Base-by-base conservation (phyloP, 805 yeast species). In the Zygotorulaspora sp. region DNA sequence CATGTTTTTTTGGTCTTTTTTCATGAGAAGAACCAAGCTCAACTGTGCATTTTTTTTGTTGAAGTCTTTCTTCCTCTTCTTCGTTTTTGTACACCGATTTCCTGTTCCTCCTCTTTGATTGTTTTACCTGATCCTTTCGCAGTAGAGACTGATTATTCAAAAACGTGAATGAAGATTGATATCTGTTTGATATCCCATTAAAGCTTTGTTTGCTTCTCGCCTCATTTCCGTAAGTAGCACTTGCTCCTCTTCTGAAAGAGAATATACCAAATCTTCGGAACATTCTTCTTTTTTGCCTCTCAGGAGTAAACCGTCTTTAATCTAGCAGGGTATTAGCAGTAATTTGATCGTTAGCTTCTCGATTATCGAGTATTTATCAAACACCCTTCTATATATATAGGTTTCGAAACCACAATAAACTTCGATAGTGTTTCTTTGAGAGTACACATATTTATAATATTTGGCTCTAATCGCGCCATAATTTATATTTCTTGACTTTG, bases 91-190 rank as follows among this genome's bases (percentile, higher is more conserved):
- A 40, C 2, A 43, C 25, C 3, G 47, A 34, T 19, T 40, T 43
- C 18, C 41, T 35, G 18, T 38, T 45, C 17, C 38, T 46, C 27
- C 46, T 44, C 33, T 39, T 38, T 6, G 44, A 34, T 25, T 45
- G 50, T 22, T 43, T 43, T 1, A 41, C 41, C 25, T 49, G 53
- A 10, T 45, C 50, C 28, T 47, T 49, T 31, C 43, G 45, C 8
- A 48, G 31, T 15, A 52, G 35, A 15, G 47, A 43, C 17, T 49
- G 50, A 32, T 53, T 53, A 23, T 45, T 53, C 17, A 48, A 35
- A 43, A 50, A 52, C 6, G 55, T 50, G 30, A 47, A 49, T 9
- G 57, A 49, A 8, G 58, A 53, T 27, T 52, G 55, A 27, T 30
- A 44, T 36, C 58, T 42, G 17, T 14, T n/a, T 20, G 34, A 39